Evolutionary conservation across 768 basidiomycete genomes (phyloP).

Genomic region (Plicaturopsis crispa): DNA sequence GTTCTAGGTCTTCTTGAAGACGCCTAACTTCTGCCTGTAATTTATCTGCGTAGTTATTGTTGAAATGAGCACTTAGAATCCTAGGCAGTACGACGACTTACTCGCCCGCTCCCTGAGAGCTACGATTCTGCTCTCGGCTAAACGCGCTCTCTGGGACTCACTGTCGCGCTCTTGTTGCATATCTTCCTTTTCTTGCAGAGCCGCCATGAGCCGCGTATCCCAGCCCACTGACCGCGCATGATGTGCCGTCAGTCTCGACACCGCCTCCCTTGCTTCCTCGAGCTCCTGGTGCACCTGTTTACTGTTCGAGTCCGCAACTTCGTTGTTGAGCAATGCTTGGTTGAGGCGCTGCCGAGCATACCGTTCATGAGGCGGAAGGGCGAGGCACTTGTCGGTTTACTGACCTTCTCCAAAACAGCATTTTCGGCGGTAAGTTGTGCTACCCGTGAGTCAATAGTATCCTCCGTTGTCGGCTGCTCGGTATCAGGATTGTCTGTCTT

Average conservation of each 20-base stretch:
- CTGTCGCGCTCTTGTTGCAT: constrained; percentile 75
- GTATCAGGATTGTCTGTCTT: constrained; percentile 6
- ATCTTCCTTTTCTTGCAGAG: constrained; percentile 76
- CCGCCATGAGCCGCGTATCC: constrained; percentile 55
- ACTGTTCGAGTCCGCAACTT: constrained; percentile 74
- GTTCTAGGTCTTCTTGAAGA: constrained; percentile 57
- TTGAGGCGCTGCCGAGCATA: constrained; percentile 50
- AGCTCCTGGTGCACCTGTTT: constrained; percentile 68
- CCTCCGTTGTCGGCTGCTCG: no score
- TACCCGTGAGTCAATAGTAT: constrained; percentile 22
- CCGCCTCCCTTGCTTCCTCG: constrained; percentile 59
- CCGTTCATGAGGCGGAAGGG: constrained; percentile 4
- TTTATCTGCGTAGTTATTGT: constrained; percentile 39
- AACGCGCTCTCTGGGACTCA: constrained; percentile 56
- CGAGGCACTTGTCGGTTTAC: constrained; percentile 4
- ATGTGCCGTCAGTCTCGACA: constrained; percentile 61
- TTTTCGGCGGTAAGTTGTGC: constrained; percentile 46
- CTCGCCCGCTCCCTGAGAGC: constrained; percentile 64
- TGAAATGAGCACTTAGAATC: constrained; percentile 1
- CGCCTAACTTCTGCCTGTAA: constrained; percentile 59
- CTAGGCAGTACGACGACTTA: constrained; percentile 20
- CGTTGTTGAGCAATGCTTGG: constrained; percentile 74
- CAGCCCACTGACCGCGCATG: constrained; percentile 65
- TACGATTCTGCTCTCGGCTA: constrained; percentile 60
- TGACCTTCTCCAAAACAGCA: constrained; percentile 40